A percentile compares a stretch with the other conserved stretches of the same genome.
Conservation (phyloP, 2,329 filamentous ascomycete species). For the Hypoxylon sp. region DNA sequence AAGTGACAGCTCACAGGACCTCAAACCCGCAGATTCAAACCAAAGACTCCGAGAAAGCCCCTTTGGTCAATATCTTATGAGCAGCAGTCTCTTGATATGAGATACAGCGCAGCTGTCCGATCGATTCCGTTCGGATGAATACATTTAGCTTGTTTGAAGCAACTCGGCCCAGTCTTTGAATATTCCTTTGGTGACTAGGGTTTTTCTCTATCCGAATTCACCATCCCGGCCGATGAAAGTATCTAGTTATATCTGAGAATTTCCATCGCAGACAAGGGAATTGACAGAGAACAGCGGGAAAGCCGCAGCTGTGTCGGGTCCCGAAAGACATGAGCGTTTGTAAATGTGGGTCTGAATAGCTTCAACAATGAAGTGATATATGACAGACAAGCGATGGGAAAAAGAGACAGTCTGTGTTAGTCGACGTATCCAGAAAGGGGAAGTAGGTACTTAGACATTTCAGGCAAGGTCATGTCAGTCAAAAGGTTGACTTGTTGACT, state of each 20-base stretch:
- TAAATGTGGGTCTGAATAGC: background rate
- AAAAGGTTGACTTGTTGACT: background rate
- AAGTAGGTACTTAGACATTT: background rate
- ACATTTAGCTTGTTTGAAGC: no score
- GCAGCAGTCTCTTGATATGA: background rate
- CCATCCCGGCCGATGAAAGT: background rate
- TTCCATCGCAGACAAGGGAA: background rate
- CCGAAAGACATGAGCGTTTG: background rate
- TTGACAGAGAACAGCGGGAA: background rate
- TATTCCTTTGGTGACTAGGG: no score
- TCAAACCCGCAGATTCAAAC: background rate
- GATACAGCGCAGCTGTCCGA: background rate
- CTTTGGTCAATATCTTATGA: background rate
- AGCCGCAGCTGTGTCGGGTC: background rate
- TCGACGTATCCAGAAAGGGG: background rate
- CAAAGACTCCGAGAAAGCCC: background rate
- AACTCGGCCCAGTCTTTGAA: no score
- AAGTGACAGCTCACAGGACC: background rate
- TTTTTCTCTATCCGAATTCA: no score
- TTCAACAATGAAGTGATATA: background rate
- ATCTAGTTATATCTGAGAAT: background rate
- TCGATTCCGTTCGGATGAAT: no score
- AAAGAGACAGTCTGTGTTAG: background rate
- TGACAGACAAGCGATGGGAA: background rate
- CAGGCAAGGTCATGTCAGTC: background rate